Conservation (phyloP, 257 asterid species). For the Solanum sejunctum region DNA sequence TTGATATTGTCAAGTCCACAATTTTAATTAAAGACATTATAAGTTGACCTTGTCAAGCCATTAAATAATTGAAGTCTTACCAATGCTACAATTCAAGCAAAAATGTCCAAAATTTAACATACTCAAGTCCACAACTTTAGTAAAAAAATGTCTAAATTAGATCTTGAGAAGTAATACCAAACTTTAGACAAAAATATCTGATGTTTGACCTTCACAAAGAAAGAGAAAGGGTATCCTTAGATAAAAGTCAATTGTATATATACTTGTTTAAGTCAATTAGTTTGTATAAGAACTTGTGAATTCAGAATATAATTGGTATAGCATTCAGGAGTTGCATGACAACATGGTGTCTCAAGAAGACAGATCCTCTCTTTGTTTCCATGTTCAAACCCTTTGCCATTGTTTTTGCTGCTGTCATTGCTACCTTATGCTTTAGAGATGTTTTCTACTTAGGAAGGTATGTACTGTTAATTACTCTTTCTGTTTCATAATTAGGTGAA, state of each 20-base stretch:
- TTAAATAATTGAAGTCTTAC: not conserved
- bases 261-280: no score
- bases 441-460: slow-evolving; percentile 45
- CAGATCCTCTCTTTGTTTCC: slow-evolving; percentile 53
- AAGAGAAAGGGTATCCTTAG: no score
- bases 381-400: slow-evolving; percentile 38
- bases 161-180: not conserved
- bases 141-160: no score
- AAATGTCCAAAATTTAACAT: not conserved
- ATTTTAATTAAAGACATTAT: not conserved
- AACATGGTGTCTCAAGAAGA: slow-evolving; percentile 47
- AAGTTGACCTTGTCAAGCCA: not conserved
- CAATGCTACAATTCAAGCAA: not conserved
- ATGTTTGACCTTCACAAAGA: not conserved
- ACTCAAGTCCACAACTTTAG: not conserved
- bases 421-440: slow-evolving; percentile 27
- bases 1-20: not conserved
- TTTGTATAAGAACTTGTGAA: not conserved
- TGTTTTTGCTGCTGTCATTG: slow-evolving; percentile 30
- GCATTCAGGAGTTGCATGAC: slow-evolving; percentile 31
- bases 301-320: not conserved
- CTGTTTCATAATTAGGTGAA: no score
- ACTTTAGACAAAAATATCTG: no score
- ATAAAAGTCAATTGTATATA: no score
- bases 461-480: not conserved